Evolutionary conservation across 768 basidiomycete genomes (phyloP).

Genomic region (Podaxis carcinomalis): DNA sequence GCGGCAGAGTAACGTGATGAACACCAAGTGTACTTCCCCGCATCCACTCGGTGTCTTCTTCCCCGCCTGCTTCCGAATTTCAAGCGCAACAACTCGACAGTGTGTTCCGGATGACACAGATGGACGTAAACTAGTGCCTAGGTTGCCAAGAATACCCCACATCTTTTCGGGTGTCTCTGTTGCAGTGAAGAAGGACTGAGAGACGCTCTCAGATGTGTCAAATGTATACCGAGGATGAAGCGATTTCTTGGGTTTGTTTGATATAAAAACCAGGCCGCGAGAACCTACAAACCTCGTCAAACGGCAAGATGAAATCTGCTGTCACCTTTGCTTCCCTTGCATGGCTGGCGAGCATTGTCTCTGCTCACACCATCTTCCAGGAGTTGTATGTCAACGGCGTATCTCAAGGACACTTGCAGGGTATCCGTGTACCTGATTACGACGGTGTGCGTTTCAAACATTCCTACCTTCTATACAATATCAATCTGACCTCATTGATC

Average conservation of each 20-base stretch:
- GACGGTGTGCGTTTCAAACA: slow-evolving; percentile 25
- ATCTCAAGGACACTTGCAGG: slow-evolving; percentile 31
- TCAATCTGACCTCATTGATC: background rate
- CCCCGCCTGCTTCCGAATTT: background rate
- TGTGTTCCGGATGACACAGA: background rate
- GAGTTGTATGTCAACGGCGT: slow-evolving; percentile 47
- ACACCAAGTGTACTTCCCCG: background rate
- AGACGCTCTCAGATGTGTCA: background rate
- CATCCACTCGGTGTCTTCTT: background rate
- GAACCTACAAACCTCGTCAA: background rate
- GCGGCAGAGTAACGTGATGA: background rate
- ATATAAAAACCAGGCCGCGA: background rate
- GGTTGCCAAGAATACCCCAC: background rate
- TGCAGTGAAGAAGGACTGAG: background rate
- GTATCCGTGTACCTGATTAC: slow-evolving; percentile 36
- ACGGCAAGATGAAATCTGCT: background rate
- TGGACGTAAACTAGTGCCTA: no score
- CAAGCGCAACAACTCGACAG: background rate
- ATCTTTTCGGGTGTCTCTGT: background rate
- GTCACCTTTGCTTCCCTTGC: background rate
- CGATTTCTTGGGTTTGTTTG: background rate
- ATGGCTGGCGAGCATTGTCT: background rate
- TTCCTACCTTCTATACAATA: background rate
- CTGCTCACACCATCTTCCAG: slow-evolving; percentile 17
- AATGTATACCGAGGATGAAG: slow-evolving; percentile 1